Base-by-base conservation (phyloP, 2,329 filamentous ascomycete species). In the Colletotrichum liaoningense region DNA sequence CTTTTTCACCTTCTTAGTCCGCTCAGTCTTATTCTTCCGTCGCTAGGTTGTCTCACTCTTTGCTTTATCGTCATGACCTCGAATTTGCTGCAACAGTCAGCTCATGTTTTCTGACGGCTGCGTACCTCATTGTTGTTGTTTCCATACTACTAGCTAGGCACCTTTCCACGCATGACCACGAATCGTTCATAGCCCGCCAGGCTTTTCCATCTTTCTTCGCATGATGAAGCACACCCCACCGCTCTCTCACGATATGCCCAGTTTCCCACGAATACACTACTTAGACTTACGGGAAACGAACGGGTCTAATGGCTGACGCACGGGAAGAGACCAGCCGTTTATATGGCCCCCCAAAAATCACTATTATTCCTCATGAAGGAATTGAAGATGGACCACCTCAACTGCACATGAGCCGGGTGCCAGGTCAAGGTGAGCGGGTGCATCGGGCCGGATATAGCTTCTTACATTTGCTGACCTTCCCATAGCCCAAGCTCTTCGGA, bases 301-400 rank as follows among this genome's bases (percentile, higher is more conserved):
- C 52, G 11, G 66, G n/a, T 66, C 69, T 58, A 54, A 75, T 75
- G 74, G 73, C 73, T 69, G 69, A 67, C 33, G 62, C 30, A 73
- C 73, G 63, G 52, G 72, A 75, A 62, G 74, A 74, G 58, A 72
- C 33, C 11, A 63, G 58, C 73, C 74, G 74, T 54, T 59, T 75
- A 46, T 67, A 75, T 56, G 74, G 74, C 69, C 74, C 74, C 52
- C 73, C 74, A 14, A 64, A 56, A 63, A 73, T 75, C 38, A 75
- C 74, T 6, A 46, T 75, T 42, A 30, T 75, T 22, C 74, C 74
- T 59, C 63, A 67, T 54, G 64, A 73, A 46, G 73, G 63, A 35
- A 22, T 55, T 19, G 69, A 67, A 35, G 73, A 73, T 60, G 74
- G 68, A 58, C 73, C 67, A 22, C 74, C 74, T 26, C 57, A 54